Percentiles rank a stretch among this genome's conserved stretches.
Evolutionary conservation across 2,329 filamentous ascomycete species (phyloP).

Genomic region (Phialemoniopsis sp.): DNA sequence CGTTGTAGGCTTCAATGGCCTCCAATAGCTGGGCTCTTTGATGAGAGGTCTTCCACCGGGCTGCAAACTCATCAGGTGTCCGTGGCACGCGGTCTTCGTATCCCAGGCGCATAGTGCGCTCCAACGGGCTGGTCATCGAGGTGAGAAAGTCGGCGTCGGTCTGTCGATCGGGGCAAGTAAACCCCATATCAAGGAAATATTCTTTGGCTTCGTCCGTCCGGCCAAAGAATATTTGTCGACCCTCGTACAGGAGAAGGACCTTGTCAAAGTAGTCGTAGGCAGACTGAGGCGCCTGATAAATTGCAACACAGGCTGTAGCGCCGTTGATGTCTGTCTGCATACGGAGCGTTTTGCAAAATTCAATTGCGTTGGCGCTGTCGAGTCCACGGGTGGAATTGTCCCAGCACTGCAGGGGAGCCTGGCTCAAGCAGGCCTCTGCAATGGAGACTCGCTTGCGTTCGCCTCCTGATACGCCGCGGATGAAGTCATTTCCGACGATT

Average conservation of each 20-base stretch:
- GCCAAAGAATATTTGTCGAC: slow-evolving; percentile 61
- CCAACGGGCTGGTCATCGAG: slow-evolving; percentile 58
- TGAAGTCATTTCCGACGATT: slow-evolving; percentile 63
- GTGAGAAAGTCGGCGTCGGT: slow-evolving; percentile 71
- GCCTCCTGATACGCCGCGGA: slow-evolving; percentile 58
- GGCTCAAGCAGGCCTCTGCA: slow-evolving; percentile 61
- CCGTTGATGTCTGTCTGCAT: slow-evolving; percentile 63
- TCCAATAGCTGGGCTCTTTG: slow-evolving; percentile 45
- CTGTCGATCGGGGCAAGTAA: slow-evolving; percentile 61
- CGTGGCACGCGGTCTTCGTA: slow-evolving; percentile 53
- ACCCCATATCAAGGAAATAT: slow-evolving; percentile 65
- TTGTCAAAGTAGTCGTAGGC: slow-evolving; percentile 64
- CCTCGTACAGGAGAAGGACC: slow-evolving; percentile 54
- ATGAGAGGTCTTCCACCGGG: slow-evolving; percentile 51
- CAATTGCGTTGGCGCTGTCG: slow-evolving; percentile 71
- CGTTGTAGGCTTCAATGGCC: slow-evolving; percentile 54
- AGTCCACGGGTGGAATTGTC: slow-evolving; percentile 72
- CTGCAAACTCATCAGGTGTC: slow-evolving; percentile 58
- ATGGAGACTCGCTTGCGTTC: slow-evolving; percentile 74
- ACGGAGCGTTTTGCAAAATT: slow-evolving; percentile 69
- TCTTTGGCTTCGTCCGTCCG: slow-evolving; percentile 53
- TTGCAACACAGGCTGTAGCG: slow-evolving; percentile 64
- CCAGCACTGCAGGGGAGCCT: slow-evolving; percentile 61
- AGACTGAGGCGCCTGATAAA: slow-evolving; percentile 65
- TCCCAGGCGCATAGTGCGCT: slow-evolving; percentile 51